Evolutionary conservation across 495 filamentous ascomycete genomes (phyloP).

Genomic region (Lasiosphaeria hispida): DNA sequence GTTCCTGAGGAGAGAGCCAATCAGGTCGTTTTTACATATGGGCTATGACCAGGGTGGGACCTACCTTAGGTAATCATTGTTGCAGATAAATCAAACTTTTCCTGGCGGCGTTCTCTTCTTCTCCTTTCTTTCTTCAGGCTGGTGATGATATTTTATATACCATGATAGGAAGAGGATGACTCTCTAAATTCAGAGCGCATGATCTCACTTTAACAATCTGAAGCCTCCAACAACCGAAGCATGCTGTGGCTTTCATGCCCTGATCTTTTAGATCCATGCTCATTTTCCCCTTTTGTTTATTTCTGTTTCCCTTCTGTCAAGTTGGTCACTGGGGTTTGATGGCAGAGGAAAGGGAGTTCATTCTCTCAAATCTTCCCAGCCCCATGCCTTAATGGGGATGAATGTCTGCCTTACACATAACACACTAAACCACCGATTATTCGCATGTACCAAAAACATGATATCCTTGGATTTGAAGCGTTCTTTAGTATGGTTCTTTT

Average conservation of each 20-base stretch:
- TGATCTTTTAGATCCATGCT: neutral
- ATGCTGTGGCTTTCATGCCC: slow-evolving; percentile 7
- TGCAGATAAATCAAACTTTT: slow-evolving; percentile 14
- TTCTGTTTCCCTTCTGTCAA: neutral
- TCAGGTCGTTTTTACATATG: too few species aligned
- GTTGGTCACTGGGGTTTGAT: too few species aligned
- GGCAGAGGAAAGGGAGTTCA: too few species aligned
- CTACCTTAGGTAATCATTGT: slow-evolving; percentile 15
- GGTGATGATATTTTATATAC: slow-evolving; percentile 54
- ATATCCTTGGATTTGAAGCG: too few species aligned
- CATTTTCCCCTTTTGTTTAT: neutral
- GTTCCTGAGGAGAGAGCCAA: neutral
- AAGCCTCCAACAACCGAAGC: slow-evolving; percentile 38
- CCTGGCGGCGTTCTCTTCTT: slow-evolving; percentile 2
- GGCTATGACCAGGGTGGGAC: too few species aligned
- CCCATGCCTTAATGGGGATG: neutral
- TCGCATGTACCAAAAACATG: too few species aligned
- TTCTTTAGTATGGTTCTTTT: too few species aligned
- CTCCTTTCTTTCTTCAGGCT: slow-evolving; percentile 38
- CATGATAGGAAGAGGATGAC: slow-evolving; percentile 62
- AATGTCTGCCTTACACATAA: neutral
- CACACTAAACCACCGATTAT: too few species aligned
- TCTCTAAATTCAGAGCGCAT: slow-evolving; percentile 44
- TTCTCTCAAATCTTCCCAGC: too few species aligned
- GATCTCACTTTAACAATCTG: slow-evolving; percentile 56